These are phyloP conservation scores for Xylariaceae sp. DNA, from an alignment of 2,329 filamentous ascomycete genomes.

Conservation along the genomic window DNA sequence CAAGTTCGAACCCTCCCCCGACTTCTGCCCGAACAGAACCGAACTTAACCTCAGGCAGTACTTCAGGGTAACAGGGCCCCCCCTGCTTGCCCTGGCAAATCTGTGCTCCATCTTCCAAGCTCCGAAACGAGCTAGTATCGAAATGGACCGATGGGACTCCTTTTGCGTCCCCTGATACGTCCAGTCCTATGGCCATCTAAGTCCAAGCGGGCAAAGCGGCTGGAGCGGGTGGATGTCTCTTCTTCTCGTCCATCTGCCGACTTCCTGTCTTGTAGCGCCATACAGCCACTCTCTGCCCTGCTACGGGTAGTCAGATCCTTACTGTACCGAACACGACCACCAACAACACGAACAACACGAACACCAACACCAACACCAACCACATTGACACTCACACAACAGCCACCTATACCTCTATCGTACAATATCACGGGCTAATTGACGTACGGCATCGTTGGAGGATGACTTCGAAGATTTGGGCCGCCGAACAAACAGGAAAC, in stretches of 20 bases:
- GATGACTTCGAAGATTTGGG: slow-evolving; percentile 2
- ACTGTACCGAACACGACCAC: background rate
- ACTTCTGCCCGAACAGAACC: too few relatives aligned
- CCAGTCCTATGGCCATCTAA: slow-evolving; percentile 11
- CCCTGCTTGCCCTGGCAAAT: background rate
- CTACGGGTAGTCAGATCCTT: slow-evolving; percentile 18
- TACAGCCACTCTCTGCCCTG: slow-evolving; percentile 22
- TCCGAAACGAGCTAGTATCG: slow-evolving; percentile 25
- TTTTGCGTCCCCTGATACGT: slow-evolving; percentile 10
- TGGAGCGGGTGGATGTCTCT: background rate
- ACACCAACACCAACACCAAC: slow-evolving; percentile 2
- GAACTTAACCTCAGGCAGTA: too few relatives aligned
- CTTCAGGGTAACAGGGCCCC: too few relatives aligned
- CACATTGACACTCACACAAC: background rate
- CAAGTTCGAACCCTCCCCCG: background rate
- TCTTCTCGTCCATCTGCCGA: background rate
- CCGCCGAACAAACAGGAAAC: background rate
- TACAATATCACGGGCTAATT: background rate
- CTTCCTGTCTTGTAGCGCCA: slow-evolving; percentile 3
- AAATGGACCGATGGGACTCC: slow-evolving; percentile 12
- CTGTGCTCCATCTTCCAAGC: slow-evolving; percentile 13
- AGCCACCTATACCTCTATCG: background rate
- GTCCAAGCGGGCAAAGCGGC: background rate
- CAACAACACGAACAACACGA: background rate
- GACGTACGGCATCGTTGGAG: background rate